Conservation (phyloP, 2,329 filamentous ascomycete genomes). For the Pseudogymnoascus sp. region DNA sequence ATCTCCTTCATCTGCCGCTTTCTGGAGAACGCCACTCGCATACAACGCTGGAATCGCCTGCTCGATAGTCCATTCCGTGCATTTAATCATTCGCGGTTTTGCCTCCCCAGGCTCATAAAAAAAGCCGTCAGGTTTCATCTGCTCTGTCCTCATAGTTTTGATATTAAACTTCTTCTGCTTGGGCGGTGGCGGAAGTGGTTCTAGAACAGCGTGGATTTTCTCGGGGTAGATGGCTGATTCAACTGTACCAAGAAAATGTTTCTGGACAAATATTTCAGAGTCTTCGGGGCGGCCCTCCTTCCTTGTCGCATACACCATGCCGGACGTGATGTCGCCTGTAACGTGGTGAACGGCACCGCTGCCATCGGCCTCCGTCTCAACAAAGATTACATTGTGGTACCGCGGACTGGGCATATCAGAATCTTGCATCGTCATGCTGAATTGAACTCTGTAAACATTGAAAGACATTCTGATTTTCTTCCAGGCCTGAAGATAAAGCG, state of each 20-base stretch:
- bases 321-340: conserved; percentile 7
- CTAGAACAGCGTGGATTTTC: conserved; percentile 10
- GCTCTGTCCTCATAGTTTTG: conserved; percentile 9
- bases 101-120: conserved; percentile 7
- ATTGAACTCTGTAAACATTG: conserved; percentile 11
- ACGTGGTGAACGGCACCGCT: conserved; percentile 1
- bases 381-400: conserved; percentile 12
- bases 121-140: not conserved
- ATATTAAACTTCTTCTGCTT: conserved; percentile 13
- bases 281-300: not conserved
- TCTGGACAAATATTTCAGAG: not conserved
- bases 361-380: conserved; percentile 11
- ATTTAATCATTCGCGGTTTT: conserved; percentile 14
- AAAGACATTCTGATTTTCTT: conserved; percentile 3
- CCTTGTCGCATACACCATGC: conserved; percentile 8
- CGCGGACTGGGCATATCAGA: conserved; percentile 10
- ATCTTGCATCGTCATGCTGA: conserved; percentile 3
- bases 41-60: conserved; percentile 17
- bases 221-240: conserved; percentile 10
- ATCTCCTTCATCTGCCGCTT: not conserved
- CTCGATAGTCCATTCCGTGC: conserved; percentile 15
- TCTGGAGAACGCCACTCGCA: not conserved
- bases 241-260: conserved; percentile 1
- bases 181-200: conserved; percentile 11
- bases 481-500: not conserved